These are phyloP conservation scores for Candolleomyces eurysporus DNA, from an alignment of 768 basidiomycete genomes.

Conservation along the genomic window DNA sequence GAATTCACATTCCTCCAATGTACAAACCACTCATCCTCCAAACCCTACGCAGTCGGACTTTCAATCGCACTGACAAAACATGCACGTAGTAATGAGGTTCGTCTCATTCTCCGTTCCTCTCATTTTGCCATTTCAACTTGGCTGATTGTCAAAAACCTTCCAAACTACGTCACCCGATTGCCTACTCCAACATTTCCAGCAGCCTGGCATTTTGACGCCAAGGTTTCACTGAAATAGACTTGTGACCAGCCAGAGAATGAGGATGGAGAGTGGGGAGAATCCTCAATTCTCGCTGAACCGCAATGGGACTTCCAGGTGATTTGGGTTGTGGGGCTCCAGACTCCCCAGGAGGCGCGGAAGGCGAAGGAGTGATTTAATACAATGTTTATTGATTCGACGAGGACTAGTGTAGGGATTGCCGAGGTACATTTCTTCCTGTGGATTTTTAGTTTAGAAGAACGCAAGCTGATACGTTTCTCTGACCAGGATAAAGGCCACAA, in stretches of 20 bases:
- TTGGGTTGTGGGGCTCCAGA: conserved; percentile 91
- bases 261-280: too few species aligned
- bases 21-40: background rate
- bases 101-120: too few species aligned
- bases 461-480: background rate
- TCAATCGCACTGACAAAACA: too few species aligned
- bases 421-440: conserved; percentile 47
- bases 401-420: conserved; percentile 74
- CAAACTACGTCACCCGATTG: conserved; percentile 61
- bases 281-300: conserved; percentile 66
- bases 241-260: too few species aligned
- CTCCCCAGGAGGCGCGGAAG: conserved; percentile 65
- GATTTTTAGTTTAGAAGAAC: background rate
- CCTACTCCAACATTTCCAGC: conserved; percentile 68
- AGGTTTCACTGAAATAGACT: conserved; percentile 75
- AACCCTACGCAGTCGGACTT: too few species aligned
- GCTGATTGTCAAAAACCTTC: conserved; percentile 81
- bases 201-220: conserved; percentile 77
- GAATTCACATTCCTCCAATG: too few species aligned
- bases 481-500: conserved; percentile 63
- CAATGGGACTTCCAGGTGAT: conserved; percentile 75
- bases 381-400: conserved; percentile 78
- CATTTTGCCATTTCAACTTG: too few species aligned
- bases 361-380: conserved; percentile 84
- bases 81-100: too few species aligned